phyloP scores from a whole-genome alignment of 768 basidiomycete species.

The Hortiboletus campestris region DNA sequence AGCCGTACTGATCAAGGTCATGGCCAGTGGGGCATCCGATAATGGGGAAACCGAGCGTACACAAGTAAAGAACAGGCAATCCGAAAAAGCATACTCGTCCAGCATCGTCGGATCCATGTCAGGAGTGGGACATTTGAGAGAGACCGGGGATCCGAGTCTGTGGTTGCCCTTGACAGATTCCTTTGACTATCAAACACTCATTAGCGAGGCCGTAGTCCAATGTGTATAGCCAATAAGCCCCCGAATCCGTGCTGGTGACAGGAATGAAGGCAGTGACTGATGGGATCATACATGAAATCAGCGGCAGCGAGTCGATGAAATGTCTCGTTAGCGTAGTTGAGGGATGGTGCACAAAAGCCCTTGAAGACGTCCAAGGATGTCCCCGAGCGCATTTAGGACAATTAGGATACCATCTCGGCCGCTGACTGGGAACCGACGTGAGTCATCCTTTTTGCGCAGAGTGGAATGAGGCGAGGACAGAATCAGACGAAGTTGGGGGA shows the following conservation, averaged over 20 bases:
- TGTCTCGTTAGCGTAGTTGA: conserved; percentile 1
- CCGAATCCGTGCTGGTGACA: background rate
- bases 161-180: background rate
- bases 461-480: no score
- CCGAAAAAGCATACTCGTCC: background rate
- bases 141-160: background rate
- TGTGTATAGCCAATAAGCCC: conserved; percentile 5
- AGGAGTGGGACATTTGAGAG: background rate
- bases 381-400: background rate
- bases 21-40: background rate
- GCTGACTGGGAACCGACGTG: background rate
- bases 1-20: conserved; percentile 24
- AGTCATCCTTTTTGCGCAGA: no score
- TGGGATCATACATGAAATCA: background rate
- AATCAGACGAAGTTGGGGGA: no score
- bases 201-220: conserved; percentile 7
- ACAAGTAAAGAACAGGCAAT: background rate
- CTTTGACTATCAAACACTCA: background rate
- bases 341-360: background rate
- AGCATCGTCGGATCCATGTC: background rate
- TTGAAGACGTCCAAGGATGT: background rate
- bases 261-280: conserved; percentile 1
- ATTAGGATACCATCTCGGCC: conserved; percentile 1
- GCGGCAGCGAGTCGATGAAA: background rate
- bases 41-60: background rate